Evolutionary conservation across 1,284 basidiomycete genomes (phyloP), one percentile per base, ranked within the genome.

Genomic region (Anthracocystis setariae): DNA sequence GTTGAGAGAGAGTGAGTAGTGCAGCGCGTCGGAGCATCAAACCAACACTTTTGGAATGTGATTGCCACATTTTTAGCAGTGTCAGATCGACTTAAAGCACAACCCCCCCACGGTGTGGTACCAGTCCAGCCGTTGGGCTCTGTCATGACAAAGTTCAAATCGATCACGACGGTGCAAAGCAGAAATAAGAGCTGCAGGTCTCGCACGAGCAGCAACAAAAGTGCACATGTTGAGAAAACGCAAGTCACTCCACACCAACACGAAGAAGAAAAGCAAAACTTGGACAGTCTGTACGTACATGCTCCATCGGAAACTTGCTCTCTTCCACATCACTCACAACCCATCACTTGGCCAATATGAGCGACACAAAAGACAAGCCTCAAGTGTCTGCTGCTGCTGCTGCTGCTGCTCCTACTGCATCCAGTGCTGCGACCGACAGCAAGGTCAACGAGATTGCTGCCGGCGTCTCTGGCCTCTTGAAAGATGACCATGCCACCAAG

Each of bases 361-460:
- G 50, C 48, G 69, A 67, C 39, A 64, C 48, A 55, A 62, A 61
- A 42, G 54, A 59, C 47, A 66, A 64, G 21, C 4, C 59, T 20
- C 39, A 56, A 45, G 52, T 61, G 32, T 42, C 64, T 35, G 51
- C 57, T 32, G 25, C 51, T 37, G 53, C 49, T 5, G 29, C 29
- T 29, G 29, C 7, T 29, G 29, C 64, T 35, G 51, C 57, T 32
- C 21, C 51, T 37, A 50, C 49, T 5, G 29, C 29, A 37, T 44
- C 64, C 37, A 46, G 52, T 29, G 29, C 7, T 29, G 29, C 49
- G 23, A 21, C 46, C 44, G 68, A 64, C 42, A 65, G 45, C 54
- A 70, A 66, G 46, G 67, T 76, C 67, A 69, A 69, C 55, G 70
- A 67, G 40, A 70, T 77, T 38, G 72, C 76, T 5, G 60, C 57